Percentiles rank a stretch among this genome's conserved stretches.
These are phyloP conservation scores for Beauveria australis DNA, from an alignment of 2,329 filamentous ascomycete genomes.

Conservation along the genomic window DNA sequence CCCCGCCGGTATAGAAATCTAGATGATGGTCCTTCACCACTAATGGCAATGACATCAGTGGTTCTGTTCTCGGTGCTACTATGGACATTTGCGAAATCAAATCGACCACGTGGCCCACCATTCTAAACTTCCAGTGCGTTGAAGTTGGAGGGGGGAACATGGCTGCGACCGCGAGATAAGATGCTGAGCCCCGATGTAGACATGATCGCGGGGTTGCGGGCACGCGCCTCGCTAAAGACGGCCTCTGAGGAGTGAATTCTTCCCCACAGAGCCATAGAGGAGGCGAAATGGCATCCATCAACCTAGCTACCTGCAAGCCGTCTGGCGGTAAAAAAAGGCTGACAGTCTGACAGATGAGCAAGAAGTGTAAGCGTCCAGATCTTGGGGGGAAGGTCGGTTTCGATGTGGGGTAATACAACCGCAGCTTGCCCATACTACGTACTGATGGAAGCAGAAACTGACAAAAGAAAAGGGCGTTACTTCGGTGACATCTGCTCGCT, in stretches of 20 bases:
- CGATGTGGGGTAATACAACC: conserved; percentile 1
- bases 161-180: not conserved
- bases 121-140: too few relatives aligned
- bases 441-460: not conserved
- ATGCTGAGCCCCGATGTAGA: not conserved
- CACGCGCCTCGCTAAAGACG: not conserved
- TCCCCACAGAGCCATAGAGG: too few relatives aligned
- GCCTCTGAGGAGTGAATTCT: not conserved
- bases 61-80: not conserved
- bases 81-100: not conserved
- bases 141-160: not conserved
- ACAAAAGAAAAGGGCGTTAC: not conserved
- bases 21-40: too few relatives aligned
- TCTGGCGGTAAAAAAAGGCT: not conserved
- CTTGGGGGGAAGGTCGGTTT: not conserved
- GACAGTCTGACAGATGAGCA: not conserved
- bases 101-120: not conserved
- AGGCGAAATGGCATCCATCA: too few relatives aligned
- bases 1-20: not conserved
- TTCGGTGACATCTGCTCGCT: conserved; percentile 1
- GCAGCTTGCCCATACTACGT: not conserved
- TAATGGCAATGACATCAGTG: not conserved
- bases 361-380: not conserved
- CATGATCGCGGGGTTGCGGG: not conserved
- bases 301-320: not conserved